Conservation (phyloP, 805 yeast genomes). For the Priceomyces carsonii region DNA sequence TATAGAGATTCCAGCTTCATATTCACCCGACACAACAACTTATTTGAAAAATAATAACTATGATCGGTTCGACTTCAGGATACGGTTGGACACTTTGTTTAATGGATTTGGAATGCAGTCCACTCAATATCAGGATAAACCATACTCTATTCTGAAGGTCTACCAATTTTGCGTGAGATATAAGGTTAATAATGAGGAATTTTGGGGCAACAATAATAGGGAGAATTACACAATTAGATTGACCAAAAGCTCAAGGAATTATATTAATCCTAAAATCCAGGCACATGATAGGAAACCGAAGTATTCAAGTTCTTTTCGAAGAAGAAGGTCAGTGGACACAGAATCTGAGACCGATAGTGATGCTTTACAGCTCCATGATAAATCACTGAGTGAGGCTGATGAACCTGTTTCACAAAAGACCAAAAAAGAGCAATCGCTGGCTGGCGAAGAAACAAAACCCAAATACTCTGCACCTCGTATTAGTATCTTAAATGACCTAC, state of each 20-base stretch:
- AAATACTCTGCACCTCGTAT: too few relatives aligned
- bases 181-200: constrained; percentile 48
- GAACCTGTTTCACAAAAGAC: neutral
- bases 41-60: constrained; percentile 50
- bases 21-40: constrained; percentile 55
- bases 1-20: constrained; percentile 65
- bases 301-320: constrained; percentile 39
- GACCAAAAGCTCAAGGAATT: constrained; percentile 20
- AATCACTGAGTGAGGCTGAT: constrained; percentile 4
- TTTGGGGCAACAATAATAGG: constrained; percentile 75
- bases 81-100: constrained; percentile 49
- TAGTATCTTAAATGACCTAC: too few relatives aligned
- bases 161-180: constrained; percentile 60
- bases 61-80: constrained; percentile 71
- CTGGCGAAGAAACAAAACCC: too few relatives aligned
- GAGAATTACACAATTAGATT: constrained; percentile 59
- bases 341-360: constrained; percentile 11
- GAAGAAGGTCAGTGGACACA: constrained; percentile 32
- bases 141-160: constrained; percentile 3
- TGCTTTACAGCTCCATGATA: neutral
- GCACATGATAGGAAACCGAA: constrained; percentile 31
- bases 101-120: constrained; percentile 22
- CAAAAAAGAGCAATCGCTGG: too few relatives aligned
- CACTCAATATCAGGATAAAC: constrained; percentile 8
- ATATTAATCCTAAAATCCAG: constrained; percentile 12